Evolutionary conservation across 805 yeast species (phyloP), one percentile per base, ranked within the genome.

Genomic region (Torulaspora microellipsoides): DNA sequence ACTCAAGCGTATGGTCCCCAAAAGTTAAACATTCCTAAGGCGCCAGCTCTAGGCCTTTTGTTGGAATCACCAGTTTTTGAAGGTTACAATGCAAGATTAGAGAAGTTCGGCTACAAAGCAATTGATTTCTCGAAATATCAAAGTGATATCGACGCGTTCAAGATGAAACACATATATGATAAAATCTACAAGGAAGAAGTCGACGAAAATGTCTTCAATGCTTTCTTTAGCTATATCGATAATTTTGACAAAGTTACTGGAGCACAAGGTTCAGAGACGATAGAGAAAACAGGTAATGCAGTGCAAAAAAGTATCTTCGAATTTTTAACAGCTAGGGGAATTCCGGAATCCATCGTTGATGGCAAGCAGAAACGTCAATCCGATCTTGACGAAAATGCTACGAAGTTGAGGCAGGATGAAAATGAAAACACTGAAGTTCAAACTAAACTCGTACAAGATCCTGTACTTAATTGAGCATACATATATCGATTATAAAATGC

Each of bases 61-160:
- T 74, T 93, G 47, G 98, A 93, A 59, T 80, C 84, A 45, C 99
- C 99, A 0, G 95, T 90, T 10, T 93, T 87, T 62, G 95, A 85
- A 38, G 82, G 85, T 11, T 87, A 84, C 64, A 93, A 93, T 65
- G 69, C 73, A 25, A 77, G 79, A 59, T 72, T 89, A 53, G 73
- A 75, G 48, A 79, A 80, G 41, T 78, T 83, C 57, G 97, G 96
- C 15, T 85, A 86, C 61, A 83, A 83, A 27, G 77, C 77, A 13
- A 72, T 93, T 43, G 80, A 79, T 29, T 93, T 90, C 58, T 73
- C 75, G 4, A 72, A 73, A 43, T 87, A 75, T 62, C 77, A 77
- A 47, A 67, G 70, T 15, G 81, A 85, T 56, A 89, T 93, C 80
- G 85, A 84, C 48, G 85, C 70, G 1, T 91, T 93, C 73, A 93